Percentiles rank a stretch among this genome's conserved stretches.
These are phyloP conservation scores for Boletus patriciae DNA, from an alignment of 768 basidiomycete species.

Conservation along the genomic window DNA sequence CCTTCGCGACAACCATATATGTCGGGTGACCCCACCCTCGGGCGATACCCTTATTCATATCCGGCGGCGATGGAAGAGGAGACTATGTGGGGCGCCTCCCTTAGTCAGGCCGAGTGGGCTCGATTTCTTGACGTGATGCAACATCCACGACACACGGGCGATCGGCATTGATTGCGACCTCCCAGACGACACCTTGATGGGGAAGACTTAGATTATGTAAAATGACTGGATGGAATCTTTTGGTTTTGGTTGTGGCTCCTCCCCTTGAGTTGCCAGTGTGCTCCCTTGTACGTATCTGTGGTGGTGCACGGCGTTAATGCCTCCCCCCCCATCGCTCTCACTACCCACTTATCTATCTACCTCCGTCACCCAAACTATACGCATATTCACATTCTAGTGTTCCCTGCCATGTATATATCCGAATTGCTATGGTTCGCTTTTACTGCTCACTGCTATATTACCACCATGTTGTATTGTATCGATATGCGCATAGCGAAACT, in stretches of 20 bases:
- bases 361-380: constrained; percentile 19
- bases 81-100: constrained; percentile 73
- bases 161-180: constrained; percentile 25
- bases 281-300: constrained; percentile 26
- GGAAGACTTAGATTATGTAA: constrained; percentile 27
- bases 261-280: constrained; percentile 18
- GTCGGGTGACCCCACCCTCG: constrained; percentile 21
- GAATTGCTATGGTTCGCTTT: constrained; percentile 4
- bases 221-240: constrained; percentile 27
- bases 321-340: not conserved
- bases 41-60: constrained; percentile 38
- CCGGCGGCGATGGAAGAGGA: constrained; percentile 53
- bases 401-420: constrained; percentile 13
- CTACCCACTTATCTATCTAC: constrained; percentile 17
- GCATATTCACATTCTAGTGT: constrained; percentile 19
- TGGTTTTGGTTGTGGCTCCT: constrained; percentile 19
- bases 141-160: constrained; percentile 38
- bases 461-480: constrained; percentile 27
- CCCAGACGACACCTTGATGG: constrained; percentile 9
- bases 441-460: constrained; percentile 17
- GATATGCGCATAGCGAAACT: constrained; percentile 3
- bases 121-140: constrained; percentile 65
- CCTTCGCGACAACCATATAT: constrained; percentile 31
- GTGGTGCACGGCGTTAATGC: constrained; percentile 19
- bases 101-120: constrained; percentile 75